A percentile compares a stretch with the other conserved stretches of the same genome.
phyloP scores from a whole-genome alignment of 306 rosid species.

The Begonia peltatifolia region DNA sequence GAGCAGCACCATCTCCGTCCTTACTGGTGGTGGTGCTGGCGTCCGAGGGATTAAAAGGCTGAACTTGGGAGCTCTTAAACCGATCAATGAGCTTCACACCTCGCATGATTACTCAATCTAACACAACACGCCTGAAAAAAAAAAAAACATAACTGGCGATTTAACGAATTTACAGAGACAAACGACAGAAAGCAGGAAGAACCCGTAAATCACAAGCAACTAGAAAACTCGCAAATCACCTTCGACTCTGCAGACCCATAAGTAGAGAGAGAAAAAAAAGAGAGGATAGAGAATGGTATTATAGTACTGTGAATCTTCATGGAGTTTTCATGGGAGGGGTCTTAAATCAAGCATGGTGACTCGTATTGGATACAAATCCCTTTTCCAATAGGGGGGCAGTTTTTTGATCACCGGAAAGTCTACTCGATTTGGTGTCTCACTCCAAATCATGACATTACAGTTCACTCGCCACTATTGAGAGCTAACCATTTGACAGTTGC shows the following conservation, averaged over 20 bases:
- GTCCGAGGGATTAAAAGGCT: conserved; percentile 49
- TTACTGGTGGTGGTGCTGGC: conserved; percentile 15
- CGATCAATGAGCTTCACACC: conserved; percentile 47
- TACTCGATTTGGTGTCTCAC: conserved; percentile 3
- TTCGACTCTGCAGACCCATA: not conserved
- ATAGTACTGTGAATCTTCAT: not conserved
- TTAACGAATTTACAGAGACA: not conserved
- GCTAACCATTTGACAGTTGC: not conserved
- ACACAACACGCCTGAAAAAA: not conserved
- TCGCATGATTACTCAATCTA: conserved; percentile 26
- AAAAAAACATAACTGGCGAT: not conserved
- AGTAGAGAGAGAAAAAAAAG: not conserved
- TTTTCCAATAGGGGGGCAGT: not conserved
- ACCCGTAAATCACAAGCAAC: not conserved
- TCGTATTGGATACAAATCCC: not conserved
- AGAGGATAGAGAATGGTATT: not conserved
- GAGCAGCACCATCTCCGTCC: conserved; percentile 13
- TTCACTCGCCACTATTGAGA: not conserved
- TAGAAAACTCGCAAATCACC: not conserved
- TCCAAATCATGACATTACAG: not conserved
- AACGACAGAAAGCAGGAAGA: not conserved
- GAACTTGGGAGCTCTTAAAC: conserved; percentile 60
- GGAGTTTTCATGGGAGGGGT: not conserved
- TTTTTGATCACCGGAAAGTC: not conserved
- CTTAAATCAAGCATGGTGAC: not conserved